Evolutionary conservation across 208 protist genomes (phyloP).

Genomic region (Zelonia costaricensis): DNA sequence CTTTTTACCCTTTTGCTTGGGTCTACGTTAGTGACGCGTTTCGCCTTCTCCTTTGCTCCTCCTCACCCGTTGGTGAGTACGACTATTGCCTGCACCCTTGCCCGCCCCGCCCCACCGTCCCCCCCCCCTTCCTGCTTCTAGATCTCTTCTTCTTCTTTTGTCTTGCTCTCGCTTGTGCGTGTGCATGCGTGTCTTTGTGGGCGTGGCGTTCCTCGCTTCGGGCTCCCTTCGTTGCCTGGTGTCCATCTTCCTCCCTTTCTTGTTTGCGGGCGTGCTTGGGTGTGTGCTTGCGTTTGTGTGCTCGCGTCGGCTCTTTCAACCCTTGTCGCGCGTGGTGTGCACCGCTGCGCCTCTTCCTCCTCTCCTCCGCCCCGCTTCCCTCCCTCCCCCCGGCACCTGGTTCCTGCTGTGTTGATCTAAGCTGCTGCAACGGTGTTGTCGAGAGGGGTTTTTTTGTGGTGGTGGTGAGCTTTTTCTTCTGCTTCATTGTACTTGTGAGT

Average conservation of each 20-base stretch:
- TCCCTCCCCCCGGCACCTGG: too few relatives aligned
- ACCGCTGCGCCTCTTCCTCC: too few relatives aligned
- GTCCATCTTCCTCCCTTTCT: too few relatives aligned
- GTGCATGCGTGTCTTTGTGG: too few relatives aligned
- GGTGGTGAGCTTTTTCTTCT: slow-evolving; percentile 3
- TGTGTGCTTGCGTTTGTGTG: too few relatives aligned
- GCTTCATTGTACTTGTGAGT: neutral
- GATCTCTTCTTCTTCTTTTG: neutral
- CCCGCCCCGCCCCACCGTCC: neutral
- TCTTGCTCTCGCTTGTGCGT: neutral
- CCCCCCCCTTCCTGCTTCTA: neutral
- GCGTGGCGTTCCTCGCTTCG: neutral
- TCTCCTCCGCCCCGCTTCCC: too few relatives aligned
- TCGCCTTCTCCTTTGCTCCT: neutral
- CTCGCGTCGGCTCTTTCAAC: too few relatives aligned
- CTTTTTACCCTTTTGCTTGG: neutral
- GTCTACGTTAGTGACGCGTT: neutral
- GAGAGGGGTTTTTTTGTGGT: too few relatives aligned
- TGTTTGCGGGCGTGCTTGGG: too few relatives aligned
- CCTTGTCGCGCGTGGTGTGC: too few relatives aligned
- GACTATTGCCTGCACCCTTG: neutral
- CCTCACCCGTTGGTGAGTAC: neutral
- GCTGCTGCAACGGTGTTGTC: too few relatives aligned
- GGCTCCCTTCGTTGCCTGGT: neutral
- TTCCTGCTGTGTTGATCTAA: too few relatives aligned